These are phyloP conservation scores for Chrysanthemum lavandulifolium DNA, from an alignment of 129 eudicot genomes.

Conservation along the genomic window DNA sequence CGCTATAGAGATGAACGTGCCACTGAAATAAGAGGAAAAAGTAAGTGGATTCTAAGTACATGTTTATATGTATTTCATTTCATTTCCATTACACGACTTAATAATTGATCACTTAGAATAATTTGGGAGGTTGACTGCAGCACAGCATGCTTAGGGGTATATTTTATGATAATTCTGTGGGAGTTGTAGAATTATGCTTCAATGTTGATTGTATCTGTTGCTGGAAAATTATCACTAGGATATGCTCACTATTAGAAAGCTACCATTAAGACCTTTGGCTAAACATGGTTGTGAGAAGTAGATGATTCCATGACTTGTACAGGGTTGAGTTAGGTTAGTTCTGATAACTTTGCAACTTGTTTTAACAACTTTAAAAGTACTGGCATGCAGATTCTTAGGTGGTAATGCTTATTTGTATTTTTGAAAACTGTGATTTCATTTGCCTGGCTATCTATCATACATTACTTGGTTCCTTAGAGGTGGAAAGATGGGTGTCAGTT, in stretches of 20 bases:
- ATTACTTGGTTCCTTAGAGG: too few species aligned
- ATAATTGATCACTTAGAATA: too few species aligned
- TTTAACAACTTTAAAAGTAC: neutral
- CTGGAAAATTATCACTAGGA: neutral
- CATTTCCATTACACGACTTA: neutral
- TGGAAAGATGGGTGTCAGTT: too few species aligned
- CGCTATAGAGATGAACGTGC: slow-evolving; percentile 97
- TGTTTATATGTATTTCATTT: neutral
- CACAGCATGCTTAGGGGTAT: too few species aligned
- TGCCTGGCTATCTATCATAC: too few species aligned
- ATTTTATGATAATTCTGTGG: neutral
- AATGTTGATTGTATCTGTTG: neutral
- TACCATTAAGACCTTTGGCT: neutral
- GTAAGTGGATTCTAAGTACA: slow-evolving; percentile 36
- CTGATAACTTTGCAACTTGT: neutral
- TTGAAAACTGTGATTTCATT: neutral
- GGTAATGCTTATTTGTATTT: neutral
- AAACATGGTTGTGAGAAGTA: neutral
- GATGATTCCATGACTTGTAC: neutral
- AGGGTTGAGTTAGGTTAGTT: neutral
- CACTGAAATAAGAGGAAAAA: slow-evolving; percentile 67
- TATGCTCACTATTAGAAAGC: neutral
- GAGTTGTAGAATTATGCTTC: neutral
- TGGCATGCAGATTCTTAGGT: slow-evolving; percentile 1
- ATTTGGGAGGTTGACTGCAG: too few species aligned